Evolutionary conservation across 2,329 filamentous ascomycete species (phyloP).

Genomic region (Drechslerella dactyloides): DNA sequence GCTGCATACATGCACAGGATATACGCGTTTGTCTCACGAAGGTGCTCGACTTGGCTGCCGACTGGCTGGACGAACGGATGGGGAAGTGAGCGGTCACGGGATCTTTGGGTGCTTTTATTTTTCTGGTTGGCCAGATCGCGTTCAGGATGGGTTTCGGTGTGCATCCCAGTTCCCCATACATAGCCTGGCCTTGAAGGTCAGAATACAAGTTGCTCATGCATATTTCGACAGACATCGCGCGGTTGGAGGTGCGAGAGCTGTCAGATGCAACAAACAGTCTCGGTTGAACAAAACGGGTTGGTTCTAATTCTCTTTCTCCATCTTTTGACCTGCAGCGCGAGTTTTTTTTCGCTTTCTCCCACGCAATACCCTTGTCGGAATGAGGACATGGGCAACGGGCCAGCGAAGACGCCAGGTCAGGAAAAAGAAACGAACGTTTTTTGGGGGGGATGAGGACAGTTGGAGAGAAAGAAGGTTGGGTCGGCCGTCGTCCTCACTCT

Average conservation of each 20-base stretch:
- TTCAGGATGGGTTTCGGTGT: too few species aligned
- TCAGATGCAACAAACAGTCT: background rate
- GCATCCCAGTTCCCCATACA: too few species aligned
- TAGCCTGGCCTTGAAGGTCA: too few species aligned
- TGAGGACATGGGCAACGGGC: constrained; percentile 43
- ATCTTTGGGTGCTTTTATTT: too few species aligned
- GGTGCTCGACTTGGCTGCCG: too few species aligned
- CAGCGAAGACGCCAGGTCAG: constrained; percentile 13
- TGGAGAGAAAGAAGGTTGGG: constrained; percentile 26
- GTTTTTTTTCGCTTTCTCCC: constrained; percentile 55
- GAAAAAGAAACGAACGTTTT: constrained; percentile 40
- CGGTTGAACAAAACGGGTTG: background rate
- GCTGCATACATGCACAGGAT: background rate
- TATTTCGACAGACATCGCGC: too few species aligned
- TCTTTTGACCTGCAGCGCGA: constrained; percentile 51
- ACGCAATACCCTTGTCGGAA: constrained; percentile 41
- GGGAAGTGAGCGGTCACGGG: too few species aligned
- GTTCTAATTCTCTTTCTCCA: background rate
- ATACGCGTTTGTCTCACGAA: background rate
- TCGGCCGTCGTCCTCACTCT: constrained; percentile 51
- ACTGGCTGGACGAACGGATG: too few species aligned
- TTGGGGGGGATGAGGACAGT: constrained; percentile 17
- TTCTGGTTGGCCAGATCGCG: too few species aligned
- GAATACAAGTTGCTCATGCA: too few species aligned
- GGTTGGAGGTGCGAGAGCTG: too few species aligned